phyloP scores from a whole-genome alignment of 1,139 yeast species.

The Saccharomyces pastorianus region DNA sequence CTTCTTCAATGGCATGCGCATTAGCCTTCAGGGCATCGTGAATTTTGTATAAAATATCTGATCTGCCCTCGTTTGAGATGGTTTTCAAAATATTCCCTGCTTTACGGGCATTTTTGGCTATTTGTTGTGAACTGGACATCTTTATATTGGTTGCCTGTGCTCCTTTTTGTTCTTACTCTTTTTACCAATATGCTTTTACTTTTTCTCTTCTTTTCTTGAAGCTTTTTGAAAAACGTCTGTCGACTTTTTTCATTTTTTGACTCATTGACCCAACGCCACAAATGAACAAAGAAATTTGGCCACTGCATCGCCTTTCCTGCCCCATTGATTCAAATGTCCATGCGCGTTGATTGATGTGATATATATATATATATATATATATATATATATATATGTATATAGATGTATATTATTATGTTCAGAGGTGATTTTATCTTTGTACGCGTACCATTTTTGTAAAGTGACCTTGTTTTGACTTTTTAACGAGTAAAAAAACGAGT shows the following conservation, averaged over 20 bases:
- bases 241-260: not conserved
- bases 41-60: slow-evolving; percentile 61
- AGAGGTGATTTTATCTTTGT: not conserved
- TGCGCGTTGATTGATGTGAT: not conserved
- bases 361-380: too few species aligned
- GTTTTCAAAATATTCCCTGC: slow-evolving; percentile 81
- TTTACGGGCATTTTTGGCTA: slow-evolving; percentile 68
- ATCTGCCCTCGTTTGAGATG: slow-evolving; percentile 62
- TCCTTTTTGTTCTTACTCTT: not conserved
- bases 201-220: not conserved
- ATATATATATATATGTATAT: not conserved
- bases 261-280: not conserved
- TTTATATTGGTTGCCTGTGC: not conserved
- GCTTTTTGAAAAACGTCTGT: not conserved
- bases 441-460: not conserved
- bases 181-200: not conserved
- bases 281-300: not conserved
- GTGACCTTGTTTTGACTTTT: not conserved
- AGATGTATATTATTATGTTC: not conserved
- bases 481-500: slow-evolving; percentile 21
- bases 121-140: slow-evolving; percentile 50
- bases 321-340: not conserved
- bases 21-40: slow-evolving; percentile 55
- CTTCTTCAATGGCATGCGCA: slow-evolving; percentile 56
- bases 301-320: not conserved